Percentiles rank a stretch among this genome's conserved stretches.
Evolutionary conservation across 768 basidiomycete species (phyloP).

Genomic region (Rhizopogon vulgaris): DNA sequence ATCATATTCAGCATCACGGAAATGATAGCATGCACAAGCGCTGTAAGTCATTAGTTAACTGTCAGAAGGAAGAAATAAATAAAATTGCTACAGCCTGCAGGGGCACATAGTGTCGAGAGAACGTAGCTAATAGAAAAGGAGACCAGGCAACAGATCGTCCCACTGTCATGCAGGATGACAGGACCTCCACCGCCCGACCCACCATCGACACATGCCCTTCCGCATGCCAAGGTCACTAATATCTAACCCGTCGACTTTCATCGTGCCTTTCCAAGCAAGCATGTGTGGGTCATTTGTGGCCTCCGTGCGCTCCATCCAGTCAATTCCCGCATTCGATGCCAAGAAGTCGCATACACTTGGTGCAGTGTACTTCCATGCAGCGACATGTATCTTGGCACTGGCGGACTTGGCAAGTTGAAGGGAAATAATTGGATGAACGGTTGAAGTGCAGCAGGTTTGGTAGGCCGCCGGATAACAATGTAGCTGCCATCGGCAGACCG

Average conservation of each 20-base stretch:
- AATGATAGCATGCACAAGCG: background rate
- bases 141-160: background rate
- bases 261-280: slow-evolving; percentile 41
- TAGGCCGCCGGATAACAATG: slow-evolving; percentile 50
- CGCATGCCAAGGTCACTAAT: slow-evolving; percentile 39
- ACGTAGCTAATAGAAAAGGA: background rate
- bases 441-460: slow-evolving; percentile 73
- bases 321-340: slow-evolving; percentile 34
- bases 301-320: slow-evolving; percentile 38
- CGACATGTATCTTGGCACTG: slow-evolving; percentile 46
- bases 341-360: slow-evolving; percentile 41
- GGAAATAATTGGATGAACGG: slow-evolving; percentile 39
- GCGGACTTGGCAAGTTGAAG: slow-evolving; percentile 41
- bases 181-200: slow-evolving; percentile 48
- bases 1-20: background rate
- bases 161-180: background rate
- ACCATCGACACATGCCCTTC: slow-evolving; percentile 57
- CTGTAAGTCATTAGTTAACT: background rate
- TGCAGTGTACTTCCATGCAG: slow-evolving; percentile 59
- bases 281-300: slow-evolving; percentile 18
- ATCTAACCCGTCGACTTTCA: slow-evolving; percentile 43
- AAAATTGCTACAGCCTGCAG: background rate
- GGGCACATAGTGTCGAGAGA: background rate
- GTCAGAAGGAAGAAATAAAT: background rate
- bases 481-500: slow-evolving; percentile 45